Evolutionary conservation across 2,329 filamentous ascomycete species (phyloP), one percentile per base, ranked within the genome.

Genomic region (Exophiala sp.): DNA sequence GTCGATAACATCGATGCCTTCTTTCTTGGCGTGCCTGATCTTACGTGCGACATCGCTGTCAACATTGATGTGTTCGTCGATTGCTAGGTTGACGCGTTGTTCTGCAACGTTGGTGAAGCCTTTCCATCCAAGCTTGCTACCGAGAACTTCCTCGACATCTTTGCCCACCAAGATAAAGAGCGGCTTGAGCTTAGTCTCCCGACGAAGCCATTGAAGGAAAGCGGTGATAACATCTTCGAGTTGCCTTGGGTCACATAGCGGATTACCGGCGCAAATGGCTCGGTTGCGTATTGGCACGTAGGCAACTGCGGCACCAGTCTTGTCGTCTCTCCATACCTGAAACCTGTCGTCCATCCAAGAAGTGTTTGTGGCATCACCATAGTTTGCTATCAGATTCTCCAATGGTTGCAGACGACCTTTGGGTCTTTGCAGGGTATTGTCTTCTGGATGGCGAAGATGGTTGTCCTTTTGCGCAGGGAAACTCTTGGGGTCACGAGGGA

Each of bases 331-430:
- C 88, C 88, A 96, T 50, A 95, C 82, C 63, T 87, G 77, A 66
- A 89, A 95, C 6, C 88, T 82, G 4, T 89, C 86, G 65, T 96
- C 90, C 6, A 93, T 79, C 88, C 89, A 96, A 0, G 88, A 93
- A 0, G 90, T 96, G 63, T 95, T 93, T 43, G 88, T 89, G 1
- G 90, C 88, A 67, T 96, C 90, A 56, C 90, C 90, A 60, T 96
- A 96, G 68, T 96, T 96, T 64, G 88, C 88, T 65, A 96, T 89
- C 35, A 96, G 81, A 64, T 95, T 85, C 65, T 90, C 87, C 3
- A 96, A 66, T 0, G 86, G 77, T 44, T 89, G 89, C 46, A 85
- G 73, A 43, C 82, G 75, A 6, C 74, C 47, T 83, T 78, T 38
- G 85, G 70, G 45, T 69, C 65, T 10, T 73, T 73, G 2, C 57